Evolutionary conservation across 2,329 filamentous ascomycete genomes (phyloP).

Genomic region (Aspergillus arachidicola): DNA sequence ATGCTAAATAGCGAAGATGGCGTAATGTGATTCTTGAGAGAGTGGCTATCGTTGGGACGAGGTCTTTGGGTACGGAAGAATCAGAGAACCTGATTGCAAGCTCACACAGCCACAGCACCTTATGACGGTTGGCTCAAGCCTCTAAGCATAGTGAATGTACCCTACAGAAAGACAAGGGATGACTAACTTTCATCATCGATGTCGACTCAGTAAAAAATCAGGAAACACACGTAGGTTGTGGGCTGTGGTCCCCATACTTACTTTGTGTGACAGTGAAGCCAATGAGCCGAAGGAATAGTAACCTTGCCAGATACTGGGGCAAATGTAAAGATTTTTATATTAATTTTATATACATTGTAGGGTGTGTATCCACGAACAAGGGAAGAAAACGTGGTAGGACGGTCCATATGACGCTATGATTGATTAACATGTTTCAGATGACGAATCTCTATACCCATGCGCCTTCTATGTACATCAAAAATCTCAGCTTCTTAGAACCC

Average conservation of each 20-base stretch:
- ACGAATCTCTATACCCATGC: background rate
- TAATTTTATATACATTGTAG: background rate
- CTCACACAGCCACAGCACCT: too few relatives aligned
- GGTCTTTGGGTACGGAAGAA: too few relatives aligned
- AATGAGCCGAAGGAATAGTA: background rate
- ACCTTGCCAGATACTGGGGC: background rate
- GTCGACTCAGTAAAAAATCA: background rate
- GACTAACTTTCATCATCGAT: background rate
- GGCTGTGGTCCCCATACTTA: background rate
- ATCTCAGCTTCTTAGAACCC: rapidly evolving
- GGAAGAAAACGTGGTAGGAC: background rate
- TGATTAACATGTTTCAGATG: background rate
- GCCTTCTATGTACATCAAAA: background rate
- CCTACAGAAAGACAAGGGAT: background rate
- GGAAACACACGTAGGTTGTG: background rate
- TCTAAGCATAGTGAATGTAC: too few relatives aligned
- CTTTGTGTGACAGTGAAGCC: background rate
- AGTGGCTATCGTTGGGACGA: too few relatives aligned
- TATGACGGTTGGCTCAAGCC: too few relatives aligned
- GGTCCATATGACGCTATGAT: background rate
- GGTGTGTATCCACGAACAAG: background rate
- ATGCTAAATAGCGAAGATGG: too few relatives aligned
- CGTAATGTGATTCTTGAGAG: too few relatives aligned
- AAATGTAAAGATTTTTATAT: background rate
- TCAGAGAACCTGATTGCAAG: too few relatives aligned